These are phyloP conservation scores for Lactarius hengduanensis DNA, from an alignment of 768 basidiomycete genomes.

Conservation along the genomic window DNA sequence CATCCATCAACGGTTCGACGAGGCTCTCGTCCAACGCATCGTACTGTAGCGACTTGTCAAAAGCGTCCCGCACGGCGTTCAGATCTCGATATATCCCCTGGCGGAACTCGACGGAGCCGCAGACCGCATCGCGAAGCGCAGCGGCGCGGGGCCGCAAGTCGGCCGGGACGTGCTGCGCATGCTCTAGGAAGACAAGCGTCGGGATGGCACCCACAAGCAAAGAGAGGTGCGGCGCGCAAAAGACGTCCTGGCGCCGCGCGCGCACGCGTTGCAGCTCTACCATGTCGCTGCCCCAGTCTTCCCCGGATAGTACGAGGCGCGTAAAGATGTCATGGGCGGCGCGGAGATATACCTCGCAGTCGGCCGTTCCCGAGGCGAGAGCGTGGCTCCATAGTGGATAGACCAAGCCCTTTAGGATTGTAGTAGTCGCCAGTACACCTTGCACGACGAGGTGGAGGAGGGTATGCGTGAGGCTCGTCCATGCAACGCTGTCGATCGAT, in stretches of 20 bases:
- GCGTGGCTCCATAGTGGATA: constrained; percentile 73
- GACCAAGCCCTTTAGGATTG: constrained; percentile 69
- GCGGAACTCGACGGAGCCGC: constrained; percentile 65
- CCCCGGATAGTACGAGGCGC: constrained; percentile 55
- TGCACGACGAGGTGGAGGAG: constrained; percentile 63
- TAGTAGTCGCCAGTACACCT: constrained; percentile 69
- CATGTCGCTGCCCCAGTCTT: constrained; percentile 48
- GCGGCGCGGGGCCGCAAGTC: constrained; percentile 49
- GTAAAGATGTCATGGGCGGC: constrained; percentile 65
- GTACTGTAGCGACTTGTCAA: constrained; percentile 59
- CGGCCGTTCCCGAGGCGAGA: constrained; percentile 40
- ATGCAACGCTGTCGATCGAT: constrained; percentile 57
- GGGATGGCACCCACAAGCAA: constrained; percentile 63
- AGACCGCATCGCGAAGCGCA: constrained; percentile 56
- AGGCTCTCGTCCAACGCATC: constrained; percentile 48
- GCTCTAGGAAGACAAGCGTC: constrained; percentile 67
- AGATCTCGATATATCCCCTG: constrained; percentile 75
- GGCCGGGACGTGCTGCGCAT: constrained; percentile 51
- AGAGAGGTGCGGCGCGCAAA: constrained; percentile 62
- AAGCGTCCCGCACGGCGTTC: constrained; percentile 64
- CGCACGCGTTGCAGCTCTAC: constrained; percentile 67
- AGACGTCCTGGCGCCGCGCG: constrained; percentile 67
- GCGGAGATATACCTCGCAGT: constrained; percentile 51
- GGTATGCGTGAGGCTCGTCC: constrained; percentile 63
- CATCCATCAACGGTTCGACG: constrained; percentile 62